These are phyloP conservation scores for Stenogyne calaminthoides DNA, from an alignment of 305 asterid species.

Conservation along the genomic window DNA sequence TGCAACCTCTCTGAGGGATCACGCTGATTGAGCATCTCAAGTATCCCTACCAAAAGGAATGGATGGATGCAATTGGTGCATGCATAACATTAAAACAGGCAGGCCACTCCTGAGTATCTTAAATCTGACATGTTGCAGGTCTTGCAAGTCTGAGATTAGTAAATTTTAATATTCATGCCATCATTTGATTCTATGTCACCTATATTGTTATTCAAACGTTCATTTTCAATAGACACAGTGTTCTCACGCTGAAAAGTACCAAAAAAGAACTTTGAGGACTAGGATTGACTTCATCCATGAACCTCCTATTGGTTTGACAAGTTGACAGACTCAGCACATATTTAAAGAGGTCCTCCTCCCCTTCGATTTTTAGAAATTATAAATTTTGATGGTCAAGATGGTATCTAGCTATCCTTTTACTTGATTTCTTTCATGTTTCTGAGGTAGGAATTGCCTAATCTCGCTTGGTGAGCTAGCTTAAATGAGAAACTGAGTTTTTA, in stretches of 20 bases:
- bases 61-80: not conserved
- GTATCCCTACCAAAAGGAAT: not conserved
- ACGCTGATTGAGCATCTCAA: no score
- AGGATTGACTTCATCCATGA: not conserved
- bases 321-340: not conserved
- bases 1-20: no score
- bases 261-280: not conserved
- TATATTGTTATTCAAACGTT: not conserved
- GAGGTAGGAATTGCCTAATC: conserved; percentile 2
- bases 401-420: not conserved
- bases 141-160: not conserved
- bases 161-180: not conserved
- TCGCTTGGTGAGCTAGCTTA: not conserved
- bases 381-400: not conserved
- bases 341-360: not conserved
- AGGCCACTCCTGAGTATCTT: not conserved
- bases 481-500: not conserved
- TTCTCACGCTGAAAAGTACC: not conserved
- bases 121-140: not conserved
- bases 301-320: not conserved
- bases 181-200: not conserved
- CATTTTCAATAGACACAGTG: not conserved
- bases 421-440: not conserved
- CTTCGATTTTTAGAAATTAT: not conserved
- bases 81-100: not conserved